Base-by-base conservation (phyloP, 1,284 basidiomycete species). In the Veloboletus limbatus region DNA sequence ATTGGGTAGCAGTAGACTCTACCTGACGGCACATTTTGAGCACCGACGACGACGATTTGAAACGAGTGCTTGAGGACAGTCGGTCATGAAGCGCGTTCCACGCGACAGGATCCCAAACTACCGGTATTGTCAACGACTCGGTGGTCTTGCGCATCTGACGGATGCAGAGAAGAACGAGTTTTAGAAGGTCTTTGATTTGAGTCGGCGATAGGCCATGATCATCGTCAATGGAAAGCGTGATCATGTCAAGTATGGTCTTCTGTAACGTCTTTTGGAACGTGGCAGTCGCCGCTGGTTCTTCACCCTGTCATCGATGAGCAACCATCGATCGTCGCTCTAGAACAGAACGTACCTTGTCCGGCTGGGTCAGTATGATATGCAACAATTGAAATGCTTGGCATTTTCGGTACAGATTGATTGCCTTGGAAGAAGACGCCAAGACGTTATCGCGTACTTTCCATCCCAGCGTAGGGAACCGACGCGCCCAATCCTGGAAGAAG, bases 401-500 rank as follows among this genome's bases (percentile, higher is more conserved):
- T 62, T 80, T 81, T 43, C 92, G 76, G 64, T 88, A 95, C 2
- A 72, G 66, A 58, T 94, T 95, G 51, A 86, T 76, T 3, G 85
- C 79, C 49, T 77, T 77, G 24, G 63, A 67, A 2, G 77, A 74
- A 2, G 78, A 65, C 9, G 75, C 73, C 33, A 88, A 56, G 16
- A 94, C 65, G 51, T 79, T 75, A 13, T 73, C 65, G 11, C 82
- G 79, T 25, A 92, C 66, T 31, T 55, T 66, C 89, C 92, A 95
- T 8, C 81, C 89, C 6, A 75, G 69, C 8, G 67, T 51, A 0
- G 90, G 82, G 68, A 81, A 79, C 31, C 89, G 82, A 24, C 77
- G 77, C 47, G 90, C 74, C 57, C 90, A 88, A 43, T 93, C 89
- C 45, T 82, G 74, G 67, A 98, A 82, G 71, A 97, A 94, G 30